Evolutionary conservation across 2,329 filamentous ascomycete genomes (phyloP), one percentile per base, ranked within the genome.

Genomic region (Paecilomyces niveus): DNA sequence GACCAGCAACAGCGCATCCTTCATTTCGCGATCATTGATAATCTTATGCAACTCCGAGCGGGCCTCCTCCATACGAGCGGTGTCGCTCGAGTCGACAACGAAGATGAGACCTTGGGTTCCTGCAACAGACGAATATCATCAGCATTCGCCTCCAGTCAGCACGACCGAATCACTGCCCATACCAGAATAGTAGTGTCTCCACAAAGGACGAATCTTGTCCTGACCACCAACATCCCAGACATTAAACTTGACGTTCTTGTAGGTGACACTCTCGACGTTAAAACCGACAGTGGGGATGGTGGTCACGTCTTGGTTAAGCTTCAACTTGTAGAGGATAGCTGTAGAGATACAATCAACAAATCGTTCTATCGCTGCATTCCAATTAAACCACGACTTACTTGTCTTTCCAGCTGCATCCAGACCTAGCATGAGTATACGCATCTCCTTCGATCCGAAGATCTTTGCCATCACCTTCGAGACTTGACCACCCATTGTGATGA

Each of bases 181-280:
- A 87, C 88, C 89, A 67, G 86, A 89, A 74, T 96, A 97, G 81
- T 97, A 97, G 82, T 97, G 93, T 78, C 93, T 88, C 93, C 93
- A 97, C 61, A 97, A 81, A 63, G 93, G 93, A 66, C 93, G 85
- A 72, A 97, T 97, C 87, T 97, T 97, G 84, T 97, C 93, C 83
- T 97, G 93, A 65, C 93, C 93, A 77, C 93, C 93, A 61, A 97
- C 93, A 81, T 97, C 93, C 93, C 93, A 97, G 63, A 97, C 93
- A 71, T 95, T 97, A 83, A 97, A 97, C 79, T 97, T 95, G 78
- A 97, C 92, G 77, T 97, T 97, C 85, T 97, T 97, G 83, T 96
- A 97, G 67, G 92, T 95, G 70, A 97, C 92, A 3, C 92, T 96
- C 83, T 97, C 93, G 77, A 97, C 94, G 84, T 97, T 97, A 85